phyloP scores from a whole-genome alignment of 2,329 filamentous ascomycete genomes.

The Apiospora malaysiana region DNA sequence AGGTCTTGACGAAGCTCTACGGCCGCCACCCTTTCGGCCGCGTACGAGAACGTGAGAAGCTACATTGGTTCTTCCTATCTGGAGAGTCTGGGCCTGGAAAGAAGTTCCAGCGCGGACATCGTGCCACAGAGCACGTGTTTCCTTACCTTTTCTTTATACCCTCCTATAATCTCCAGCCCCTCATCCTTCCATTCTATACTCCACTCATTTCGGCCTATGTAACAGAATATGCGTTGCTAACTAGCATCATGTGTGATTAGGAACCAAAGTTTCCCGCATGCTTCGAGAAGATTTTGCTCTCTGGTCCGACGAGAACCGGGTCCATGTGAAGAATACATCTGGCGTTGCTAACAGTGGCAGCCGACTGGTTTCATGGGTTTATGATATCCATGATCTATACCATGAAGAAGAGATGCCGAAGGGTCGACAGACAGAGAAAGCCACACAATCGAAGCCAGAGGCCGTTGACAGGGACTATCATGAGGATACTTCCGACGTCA shows the following conservation, averaged over 20 bases:
- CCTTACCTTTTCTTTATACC: not conserved
- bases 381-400: not conserved
- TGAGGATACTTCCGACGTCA: too few species aligned
- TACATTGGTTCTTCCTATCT: not conserved
- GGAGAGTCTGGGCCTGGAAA: not conserved
- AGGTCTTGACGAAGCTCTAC: not conserved
- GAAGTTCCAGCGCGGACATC: not conserved
- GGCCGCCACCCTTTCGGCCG: not conserved
- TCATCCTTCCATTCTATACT: not conserved
- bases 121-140: not conserved
- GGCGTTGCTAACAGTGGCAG: not conserved
- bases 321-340: not conserved
- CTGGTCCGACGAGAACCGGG: not conserved
- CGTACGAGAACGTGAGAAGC: fast-evolving
- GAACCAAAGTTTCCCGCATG: not conserved
- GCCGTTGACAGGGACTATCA: not conserved
- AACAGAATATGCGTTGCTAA: not conserved
- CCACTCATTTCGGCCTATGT: too few species aligned
- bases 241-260: not conserved
- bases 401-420: not conserved
- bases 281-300: not conserved
- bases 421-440: too few species aligned
- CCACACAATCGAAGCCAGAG: too few species aligned
- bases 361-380: not conserved
- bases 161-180: not conserved